Percentiles rank a stretch among this genome's conserved stretches.
Conservation (phyloP, 2,329 filamentous ascomycete species). For the Xylariaceae sp. region DNA sequence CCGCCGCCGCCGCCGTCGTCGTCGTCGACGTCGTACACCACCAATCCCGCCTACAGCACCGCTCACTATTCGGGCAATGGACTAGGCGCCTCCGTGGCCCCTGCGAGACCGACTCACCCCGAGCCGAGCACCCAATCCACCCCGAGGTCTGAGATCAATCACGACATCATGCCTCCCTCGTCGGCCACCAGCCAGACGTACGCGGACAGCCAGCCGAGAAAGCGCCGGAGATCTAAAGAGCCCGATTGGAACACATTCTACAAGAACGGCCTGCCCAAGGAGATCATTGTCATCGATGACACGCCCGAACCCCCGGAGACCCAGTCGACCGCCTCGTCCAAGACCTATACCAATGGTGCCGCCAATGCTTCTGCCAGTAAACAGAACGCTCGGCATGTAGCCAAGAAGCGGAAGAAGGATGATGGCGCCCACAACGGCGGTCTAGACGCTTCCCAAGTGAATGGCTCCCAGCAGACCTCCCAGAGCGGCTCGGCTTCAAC, state of each 20-base stretch:
- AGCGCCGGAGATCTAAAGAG: conserved; percentile 51
- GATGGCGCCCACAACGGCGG: conserved; percentile 57
- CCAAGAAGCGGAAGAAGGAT: conserved; percentile 69
- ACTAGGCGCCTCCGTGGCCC: conserved; percentile 25
- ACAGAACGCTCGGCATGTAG: conserved; percentile 38
- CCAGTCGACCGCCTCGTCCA: conserved; percentile 23
- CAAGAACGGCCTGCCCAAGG: conserved; percentile 73
- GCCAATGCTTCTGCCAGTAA: conserved; percentile 21
- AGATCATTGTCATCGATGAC: conserved; percentile 78
- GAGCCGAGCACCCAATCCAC: conserved; percentile 26
- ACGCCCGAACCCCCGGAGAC: conserved; percentile 51
- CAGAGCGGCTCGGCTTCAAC: conserved; percentile 70
- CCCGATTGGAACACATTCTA: conserved; percentile 78
- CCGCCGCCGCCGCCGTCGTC: conserved; percentile 3
- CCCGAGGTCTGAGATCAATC: conserved; percentile 26
- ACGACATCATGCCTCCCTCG: conserved; percentile 28
- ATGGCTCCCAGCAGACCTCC: conserved; percentile 62
- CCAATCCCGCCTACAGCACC: conserved; percentile 15
- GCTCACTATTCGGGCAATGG: conserved; percentile 28
- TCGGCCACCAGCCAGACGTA: conserved; percentile 20
- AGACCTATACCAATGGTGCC: conserved; percentile 29
- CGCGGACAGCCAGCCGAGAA: conserved; percentile 31
- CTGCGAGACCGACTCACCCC: conserved; percentile 19
- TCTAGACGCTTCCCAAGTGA: conserved; percentile 62
- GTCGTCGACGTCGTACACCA: conserved; percentile 23